These are phyloP conservation scores for Mycena metata DNA, from an alignment of 768 basidiomycete species.

Conservation along the genomic window DNA sequence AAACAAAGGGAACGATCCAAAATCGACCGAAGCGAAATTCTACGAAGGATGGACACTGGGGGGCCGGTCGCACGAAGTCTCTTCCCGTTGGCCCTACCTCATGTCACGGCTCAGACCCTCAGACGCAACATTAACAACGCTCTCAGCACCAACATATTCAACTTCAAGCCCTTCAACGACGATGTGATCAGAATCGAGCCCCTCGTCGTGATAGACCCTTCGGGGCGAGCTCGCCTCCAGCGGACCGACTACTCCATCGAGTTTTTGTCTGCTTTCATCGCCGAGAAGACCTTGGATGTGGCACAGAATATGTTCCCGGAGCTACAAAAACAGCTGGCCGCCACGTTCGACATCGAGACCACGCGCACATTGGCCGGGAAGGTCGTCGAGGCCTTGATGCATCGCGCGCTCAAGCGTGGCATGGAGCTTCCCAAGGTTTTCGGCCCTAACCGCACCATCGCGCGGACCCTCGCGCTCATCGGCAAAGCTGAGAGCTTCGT, in stretches of 20 bases:
- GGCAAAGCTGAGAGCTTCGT: slow-evolving; percentile 24
- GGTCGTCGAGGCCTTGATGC: slow-evolving; percentile 24
- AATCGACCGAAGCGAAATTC: not conserved
- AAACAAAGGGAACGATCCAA: slow-evolving; percentile 21
- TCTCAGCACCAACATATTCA: slow-evolving; percentile 13
- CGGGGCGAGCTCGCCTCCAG: slow-evolving; percentile 16
- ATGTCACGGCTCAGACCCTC: no score
- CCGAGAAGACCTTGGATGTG: not conserved
- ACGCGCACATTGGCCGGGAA: slow-evolving; percentile 20
- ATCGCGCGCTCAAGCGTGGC: slow-evolving; percentile 18
- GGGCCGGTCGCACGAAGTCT: slow-evolving; percentile 24
- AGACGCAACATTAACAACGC: not conserved
- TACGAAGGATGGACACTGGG: slow-evolving; percentile 9
- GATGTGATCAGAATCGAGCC: slow-evolving; percentile 11
- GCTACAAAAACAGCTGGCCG: slow-evolving; percentile 16
- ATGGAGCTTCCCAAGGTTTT: slow-evolving; percentile 17
- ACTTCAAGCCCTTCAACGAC: not conserved
- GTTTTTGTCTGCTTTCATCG: slow-evolving; percentile 1
- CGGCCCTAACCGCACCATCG: slow-evolving; percentile 19
- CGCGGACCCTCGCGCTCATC: not conserved
- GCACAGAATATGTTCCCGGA: not conserved
- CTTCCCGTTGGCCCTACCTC: no score
- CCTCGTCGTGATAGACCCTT: slow-evolving; percentile 7
- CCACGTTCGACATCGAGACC: slow-evolving; percentile 5
- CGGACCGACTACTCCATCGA: slow-evolving; percentile 21